phyloP scores from a whole-genome alignment of 139 green algal genomes.

The Deuterostichococcus epilithicus region DNA sequence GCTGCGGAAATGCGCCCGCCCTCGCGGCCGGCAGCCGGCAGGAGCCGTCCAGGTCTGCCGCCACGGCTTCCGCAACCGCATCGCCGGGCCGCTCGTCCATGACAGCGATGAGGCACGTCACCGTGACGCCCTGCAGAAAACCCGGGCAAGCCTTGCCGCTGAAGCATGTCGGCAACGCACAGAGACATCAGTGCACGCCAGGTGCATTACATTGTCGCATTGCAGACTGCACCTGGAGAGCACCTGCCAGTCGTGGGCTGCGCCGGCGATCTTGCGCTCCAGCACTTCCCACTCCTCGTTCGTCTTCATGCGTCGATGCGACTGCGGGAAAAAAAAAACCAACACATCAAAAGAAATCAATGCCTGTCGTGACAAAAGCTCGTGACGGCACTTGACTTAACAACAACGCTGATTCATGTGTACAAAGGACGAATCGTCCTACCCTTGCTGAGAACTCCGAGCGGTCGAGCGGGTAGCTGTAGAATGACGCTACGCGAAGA shows the following conservation, averaged over 20 bases:
- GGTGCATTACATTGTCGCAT: too few relatives aligned
- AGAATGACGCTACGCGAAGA: slow-evolving; percentile 63
- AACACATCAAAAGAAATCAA: background rate
- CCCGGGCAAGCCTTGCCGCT: background rate
- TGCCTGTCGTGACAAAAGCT: too few relatives aligned
- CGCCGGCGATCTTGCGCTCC: slow-evolving; percentile 51
- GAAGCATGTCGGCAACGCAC: too few relatives aligned
- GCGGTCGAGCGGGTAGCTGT: slow-evolving; percentile 47
- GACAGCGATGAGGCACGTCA: slow-evolving; percentile 50
- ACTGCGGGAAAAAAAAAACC: slow-evolving; percentile 28
- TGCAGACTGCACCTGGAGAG: background rate
- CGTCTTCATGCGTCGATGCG: slow-evolving; percentile 71
- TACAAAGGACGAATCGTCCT: background rate
- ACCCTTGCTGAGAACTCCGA: slow-evolving; percentile 60
- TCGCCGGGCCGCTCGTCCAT: slow-evolving; percentile 12
- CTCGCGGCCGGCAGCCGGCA: slow-evolving; percentile 50
- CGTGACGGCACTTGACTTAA: too few relatives aligned
- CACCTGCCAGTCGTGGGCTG: slow-evolving; percentile 39
- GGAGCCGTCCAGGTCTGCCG: slow-evolving; percentile 38
- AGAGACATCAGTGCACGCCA: too few relatives aligned
- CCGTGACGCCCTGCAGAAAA: slow-evolving; percentile 23
- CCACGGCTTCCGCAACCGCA: slow-evolving; percentile 11
- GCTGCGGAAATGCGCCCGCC: slow-evolving; percentile 6
- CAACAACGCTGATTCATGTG: background rate
- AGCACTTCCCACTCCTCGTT: slow-evolving; percentile 66